A percentile compares a stretch with the other conserved stretches of the same genome.
Evolutionary conservation across 2,329 filamentous ascomycete genomes (phyloP).

Genomic region (Fusarium verticillioides): DNA sequence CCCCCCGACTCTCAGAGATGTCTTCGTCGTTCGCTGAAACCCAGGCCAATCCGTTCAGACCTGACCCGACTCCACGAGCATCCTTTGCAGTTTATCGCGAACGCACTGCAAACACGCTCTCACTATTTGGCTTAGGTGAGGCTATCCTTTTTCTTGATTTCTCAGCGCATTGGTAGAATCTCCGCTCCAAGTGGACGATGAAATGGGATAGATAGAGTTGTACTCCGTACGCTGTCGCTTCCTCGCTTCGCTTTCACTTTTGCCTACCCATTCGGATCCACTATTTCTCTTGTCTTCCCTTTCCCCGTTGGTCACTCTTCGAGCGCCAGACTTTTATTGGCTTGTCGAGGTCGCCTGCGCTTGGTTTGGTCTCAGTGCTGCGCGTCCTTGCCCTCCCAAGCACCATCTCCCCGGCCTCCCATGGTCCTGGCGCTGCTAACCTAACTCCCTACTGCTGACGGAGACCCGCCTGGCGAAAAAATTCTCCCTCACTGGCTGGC

Average conservation of each 20-base stretch:
- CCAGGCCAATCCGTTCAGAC: slow-evolving; percentile 44
- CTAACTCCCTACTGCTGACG: slow-evolving; percentile 17
- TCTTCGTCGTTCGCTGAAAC: slow-evolving; percentile 48
- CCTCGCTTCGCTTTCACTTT: slow-evolving; percentile 35
- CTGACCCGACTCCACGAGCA: slow-evolving; percentile 40
- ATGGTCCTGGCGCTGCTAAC: slow-evolving; percentile 6
- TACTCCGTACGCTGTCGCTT: slow-evolving; percentile 21
- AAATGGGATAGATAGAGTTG: slow-evolving; percentile 37
- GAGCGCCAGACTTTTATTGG: slow-evolving; percentile 17
- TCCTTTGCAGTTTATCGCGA: slow-evolving; percentile 45
- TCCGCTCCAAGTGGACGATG: slow-evolving; percentile 14
- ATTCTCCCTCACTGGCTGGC: slow-evolving; percentile 47
- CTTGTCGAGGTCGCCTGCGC: slow-evolving; percentile 24
- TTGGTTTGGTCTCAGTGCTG: slow-evolving; percentile 43
- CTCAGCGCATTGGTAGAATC: neutral
- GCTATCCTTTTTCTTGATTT: slow-evolving; percentile 41
- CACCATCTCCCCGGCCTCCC: neutral
- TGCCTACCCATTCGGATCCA: slow-evolving; percentile 18
- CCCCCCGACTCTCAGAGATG: slow-evolving; percentile 39
- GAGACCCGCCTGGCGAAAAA: slow-evolving; percentile 47
- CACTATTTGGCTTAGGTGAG: slow-evolving; percentile 48
- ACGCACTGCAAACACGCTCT: slow-evolving; percentile 38
- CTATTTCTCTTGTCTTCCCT: slow-evolving; percentile 31
- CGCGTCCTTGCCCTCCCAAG: slow-evolving; percentile 32
- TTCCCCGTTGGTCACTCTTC: slow-evolving; percentile 17